These are phyloP conservation scores for Xylaria sp. DNA, from an alignment of 2,329 filamentous ascomycete species.

Conservation along the genomic window DNA sequence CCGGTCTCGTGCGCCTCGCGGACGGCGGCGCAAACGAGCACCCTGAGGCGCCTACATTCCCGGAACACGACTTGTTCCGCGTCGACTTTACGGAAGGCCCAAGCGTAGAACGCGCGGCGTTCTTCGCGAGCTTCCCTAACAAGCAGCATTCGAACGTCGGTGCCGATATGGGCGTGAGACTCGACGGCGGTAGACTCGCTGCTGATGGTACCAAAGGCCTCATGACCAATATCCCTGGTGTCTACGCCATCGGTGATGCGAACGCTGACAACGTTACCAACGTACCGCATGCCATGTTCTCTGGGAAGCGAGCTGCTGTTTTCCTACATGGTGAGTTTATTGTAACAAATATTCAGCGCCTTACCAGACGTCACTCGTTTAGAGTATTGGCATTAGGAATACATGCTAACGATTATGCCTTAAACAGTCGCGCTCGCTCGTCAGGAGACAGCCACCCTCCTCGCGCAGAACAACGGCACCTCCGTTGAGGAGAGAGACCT, in stretches of 20 bases:
- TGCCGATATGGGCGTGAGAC: slow-evolving; percentile 57
- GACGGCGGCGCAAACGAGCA: slow-evolving; percentile 53
- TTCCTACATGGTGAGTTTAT: slow-evolving; percentile 63
- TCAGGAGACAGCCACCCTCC: slow-evolving; percentile 52
- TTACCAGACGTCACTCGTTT: background rate
- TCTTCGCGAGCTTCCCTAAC: slow-evolving; percentile 61
- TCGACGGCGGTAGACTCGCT: slow-evolving; percentile 58
- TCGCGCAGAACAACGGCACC: slow-evolving; percentile 49
- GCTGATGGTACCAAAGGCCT: slow-evolving; percentile 57
- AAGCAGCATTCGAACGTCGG: slow-evolving; percentile 62
- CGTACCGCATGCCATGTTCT: slow-evolving; percentile 69
- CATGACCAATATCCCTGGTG: slow-evolving; percentile 62
- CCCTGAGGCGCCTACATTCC: slow-evolving; percentile 56
- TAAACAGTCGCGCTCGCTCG: slow-evolving; percentile 55
- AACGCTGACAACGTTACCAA: slow-evolving; percentile 71
- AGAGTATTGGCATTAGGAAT: background rate
- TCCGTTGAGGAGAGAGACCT: slow-evolving; percentile 48
- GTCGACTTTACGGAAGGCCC: slow-evolving; percentile 61
- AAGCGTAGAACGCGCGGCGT: slow-evolving; percentile 59
- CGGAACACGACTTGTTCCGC: slow-evolving; percentile 66
- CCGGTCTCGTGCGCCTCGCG: slow-evolving; percentile 58
- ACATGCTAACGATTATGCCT: slow-evolving; percentile 11
- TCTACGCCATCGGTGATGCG: slow-evolving; percentile 69
- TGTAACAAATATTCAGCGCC: background rate
- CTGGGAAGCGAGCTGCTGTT: slow-evolving; percentile 68